Evolutionary conservation across 495 filamentous ascomycete species (phyloP), one percentile per base, ranked within the genome.

Genomic region (Trichoderma erinaceum): DNA sequence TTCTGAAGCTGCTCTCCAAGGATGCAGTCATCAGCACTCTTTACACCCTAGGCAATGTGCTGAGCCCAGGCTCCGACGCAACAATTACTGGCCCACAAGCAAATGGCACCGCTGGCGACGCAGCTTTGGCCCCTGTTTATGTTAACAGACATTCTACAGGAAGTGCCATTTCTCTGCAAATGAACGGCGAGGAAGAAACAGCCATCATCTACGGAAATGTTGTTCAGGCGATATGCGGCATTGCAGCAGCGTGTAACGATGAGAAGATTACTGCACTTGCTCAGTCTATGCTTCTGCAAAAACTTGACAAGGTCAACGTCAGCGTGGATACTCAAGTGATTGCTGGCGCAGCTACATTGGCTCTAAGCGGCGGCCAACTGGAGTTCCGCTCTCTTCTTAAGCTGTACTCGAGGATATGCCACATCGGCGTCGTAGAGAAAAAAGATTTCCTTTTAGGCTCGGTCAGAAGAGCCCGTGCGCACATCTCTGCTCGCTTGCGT

Each of bases 251-350:
- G 67, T 92, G 89, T 75, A 85, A 89, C 58, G 93, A 99, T 70
- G 87, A 92, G 44, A 96, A 97, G 77, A 95, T 98, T 61, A 94
- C 89, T 27, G 96, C 94, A 15, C 82, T 99, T 66, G 92, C 92
- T n/a, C 90, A 96, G 72, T 94, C 92, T 5, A 97, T 98, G 90
- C 84, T 99, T 21, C 78, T 97, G 10, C 95, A 98, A 72, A 96
- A 98, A 75, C 86, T 97, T 70, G 88, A 89, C 11, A 94, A 93
- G 73, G 82, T 97, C 46, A 93, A 84, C 73, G 78, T 84, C 68
- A 75, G 83, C 1, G 87, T 97, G 10, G 93, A 97, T 79, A 84
- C 89, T 15, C 87, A 87, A 66, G 94, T 98, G 63, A 88, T 98
- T 61, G 87, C 83, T 25, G 93, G 96, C 46, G 86, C 91, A 29